Evolutionary conservation across 176 grass and related monocot species (phyloP).

Genomic region (Poa annua): DNA sequence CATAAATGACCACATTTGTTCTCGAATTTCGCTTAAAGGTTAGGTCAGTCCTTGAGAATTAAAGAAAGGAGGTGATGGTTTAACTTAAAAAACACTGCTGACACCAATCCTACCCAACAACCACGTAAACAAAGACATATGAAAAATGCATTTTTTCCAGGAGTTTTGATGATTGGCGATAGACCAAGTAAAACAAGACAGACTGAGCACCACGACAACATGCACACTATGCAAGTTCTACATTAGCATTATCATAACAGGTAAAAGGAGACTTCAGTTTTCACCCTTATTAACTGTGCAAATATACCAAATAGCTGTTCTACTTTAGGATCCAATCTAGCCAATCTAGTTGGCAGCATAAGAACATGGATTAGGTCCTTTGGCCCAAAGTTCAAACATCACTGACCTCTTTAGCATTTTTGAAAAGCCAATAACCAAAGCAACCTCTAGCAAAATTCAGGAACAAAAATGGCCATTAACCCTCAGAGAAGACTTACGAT

Average conservation of each 20-base stretch:
- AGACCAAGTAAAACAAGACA: neutral
- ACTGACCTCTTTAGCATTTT: neutral
- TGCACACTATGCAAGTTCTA: neutral
- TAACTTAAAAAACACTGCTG: neutral
- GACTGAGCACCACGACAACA: neutral
- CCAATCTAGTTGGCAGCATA: neutral
- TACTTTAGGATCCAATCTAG: neutral
- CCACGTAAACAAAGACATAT: neutral
- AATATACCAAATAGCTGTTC: neutral
- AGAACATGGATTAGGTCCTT: neutral
- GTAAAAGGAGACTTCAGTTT: neutral
- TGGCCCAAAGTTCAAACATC: conserved; percentile 6
- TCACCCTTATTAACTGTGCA: neutral
- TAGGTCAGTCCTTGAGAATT: neutral
- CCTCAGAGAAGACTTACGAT: neutral
- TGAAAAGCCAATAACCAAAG: neutral
- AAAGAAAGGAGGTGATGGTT: neutral
- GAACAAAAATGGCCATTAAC: neutral
- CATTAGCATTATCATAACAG: neutral
- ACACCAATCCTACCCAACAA: neutral
- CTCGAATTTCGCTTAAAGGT: neutral
- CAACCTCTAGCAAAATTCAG: conserved; percentile 1
- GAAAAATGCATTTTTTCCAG: neutral
- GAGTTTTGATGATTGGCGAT: neutral
- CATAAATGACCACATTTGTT: neutral